phyloP scores from a whole-genome alignment of 176 grass and related monocot genomes.

The Pontederia paniculata region DNA sequence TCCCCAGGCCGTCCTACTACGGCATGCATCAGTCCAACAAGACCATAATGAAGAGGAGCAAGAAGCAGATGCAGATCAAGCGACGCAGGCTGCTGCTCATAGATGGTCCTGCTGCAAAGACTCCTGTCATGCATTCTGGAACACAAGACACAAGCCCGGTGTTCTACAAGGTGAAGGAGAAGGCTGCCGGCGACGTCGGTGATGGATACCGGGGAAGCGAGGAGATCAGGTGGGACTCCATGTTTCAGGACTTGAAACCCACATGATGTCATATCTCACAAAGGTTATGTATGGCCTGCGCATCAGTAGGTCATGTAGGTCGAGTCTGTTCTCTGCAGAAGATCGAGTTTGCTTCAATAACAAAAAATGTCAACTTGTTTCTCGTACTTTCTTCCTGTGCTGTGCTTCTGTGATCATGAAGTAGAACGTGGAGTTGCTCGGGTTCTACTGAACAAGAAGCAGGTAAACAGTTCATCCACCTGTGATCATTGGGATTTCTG shows the following conservation, averaged over 20 bases:
- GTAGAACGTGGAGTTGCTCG: too few relatives aligned
- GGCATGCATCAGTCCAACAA: slow-evolving; percentile 1
- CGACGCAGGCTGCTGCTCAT: background rate
- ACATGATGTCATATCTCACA: slow-evolving; percentile 20
- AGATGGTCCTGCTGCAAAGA: background rate
- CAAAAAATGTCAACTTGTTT: too few relatives aligned
- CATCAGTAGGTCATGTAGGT: too few relatives aligned
- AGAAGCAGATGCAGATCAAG: background rate
- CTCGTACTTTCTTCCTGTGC: too few relatives aligned
- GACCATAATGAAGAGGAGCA: slow-evolving; percentile 28
- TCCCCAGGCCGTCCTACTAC: slow-evolving; percentile 12
- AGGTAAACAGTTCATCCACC: too few relatives aligned
- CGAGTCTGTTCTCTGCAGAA: too few relatives aligned
- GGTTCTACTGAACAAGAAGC: too few relatives aligned
- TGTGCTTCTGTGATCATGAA: too few relatives aligned
- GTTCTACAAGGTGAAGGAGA: background rate
- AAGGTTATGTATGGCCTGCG: background rate
- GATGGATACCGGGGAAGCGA: background rate
- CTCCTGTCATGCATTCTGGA: background rate
- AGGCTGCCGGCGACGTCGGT: background rate
- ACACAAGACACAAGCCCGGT: slow-evolving; percentile 2
- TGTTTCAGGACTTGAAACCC: slow-evolving; percentile 88
- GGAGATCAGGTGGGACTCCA: slow-evolving; percentile 64
- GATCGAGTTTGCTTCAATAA: too few relatives aligned
- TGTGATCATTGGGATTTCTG: too few relatives aligned